Evolutionary conservation across 768 basidiomycete species (phyloP), one percentile per base, ranked within the genome.

Genomic region (Termitomyces sp.): DNA sequence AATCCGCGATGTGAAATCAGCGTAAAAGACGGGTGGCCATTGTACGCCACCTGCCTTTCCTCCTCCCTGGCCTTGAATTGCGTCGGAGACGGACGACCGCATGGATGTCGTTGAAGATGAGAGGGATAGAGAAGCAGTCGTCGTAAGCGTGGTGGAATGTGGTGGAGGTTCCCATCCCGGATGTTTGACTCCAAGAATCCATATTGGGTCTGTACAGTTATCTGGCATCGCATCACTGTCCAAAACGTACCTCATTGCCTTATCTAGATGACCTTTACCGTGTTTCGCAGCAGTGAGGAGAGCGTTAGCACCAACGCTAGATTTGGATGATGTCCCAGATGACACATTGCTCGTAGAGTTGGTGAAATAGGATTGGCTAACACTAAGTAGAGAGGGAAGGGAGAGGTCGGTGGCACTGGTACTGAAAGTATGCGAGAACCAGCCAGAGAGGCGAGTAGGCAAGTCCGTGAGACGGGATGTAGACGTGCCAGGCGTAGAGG

Each of bases 211-310:
- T 0, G 81, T 69, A 57, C 86, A 94, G 68, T 83, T 87, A 72
- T 97, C 94, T 1, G 91, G 92, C 3, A 82, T 84, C 17, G 94
- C 86, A 73, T 98, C 96, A 66, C 86, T 85, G 75, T 98, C 96
- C 63, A 96, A 81, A n/a, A 98, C 79, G 74, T 94, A 92, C 49
- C 94, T 81, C 79, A 94, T 86, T 3, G 91, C 91, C 71, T 89
- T 91, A 77, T 92, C 91, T 54, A 92, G 73, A 61, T 89, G 87
- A 29, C 86, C 88, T 66, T 88, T 89, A 46, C 89, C 86, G 67
- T 88, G 84, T 67, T 86, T 87, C 2, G 87, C 88, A 0, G 87
- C 88, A 1, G 85, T 82, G 53, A 92, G 77, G 12, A 92, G 76
- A 0, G 63, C 61, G 2, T 86, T 80, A 17, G 72, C 68, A 15